Evolutionary conservation across 2,329 filamentous ascomycete species (phyloP).

Genomic region (Pseudogymnoascus verrucosus): DNA sequence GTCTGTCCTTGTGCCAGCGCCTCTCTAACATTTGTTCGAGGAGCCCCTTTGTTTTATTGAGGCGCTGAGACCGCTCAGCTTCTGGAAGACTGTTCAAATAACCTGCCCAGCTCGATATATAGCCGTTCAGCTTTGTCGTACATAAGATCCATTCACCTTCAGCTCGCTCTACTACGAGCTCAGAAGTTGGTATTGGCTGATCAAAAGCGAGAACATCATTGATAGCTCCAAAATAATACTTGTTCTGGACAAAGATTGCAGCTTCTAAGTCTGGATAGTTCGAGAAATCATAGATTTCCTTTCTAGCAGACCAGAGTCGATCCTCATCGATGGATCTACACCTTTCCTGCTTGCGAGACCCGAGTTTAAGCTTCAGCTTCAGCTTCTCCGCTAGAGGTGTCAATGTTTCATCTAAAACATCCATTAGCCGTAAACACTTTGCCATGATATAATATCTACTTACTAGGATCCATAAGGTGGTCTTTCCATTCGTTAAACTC

Average conservation of each 20-base stretch:
- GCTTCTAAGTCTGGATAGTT: conserved; percentile 4
- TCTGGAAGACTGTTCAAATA: neutral
- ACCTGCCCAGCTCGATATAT: neutral
- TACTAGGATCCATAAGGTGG: neutral
- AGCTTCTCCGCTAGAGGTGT: neutral
- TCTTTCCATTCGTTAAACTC: neutral
- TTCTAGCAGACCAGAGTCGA: neutral
- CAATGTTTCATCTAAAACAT: neutral
- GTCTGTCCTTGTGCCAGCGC: neutral
- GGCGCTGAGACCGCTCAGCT: neutral
- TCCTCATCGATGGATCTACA: neutral
- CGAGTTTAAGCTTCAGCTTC: neutral
- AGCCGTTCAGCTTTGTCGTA: neutral
- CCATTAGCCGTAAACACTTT: neutral
- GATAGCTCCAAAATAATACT: conserved; percentile 5
- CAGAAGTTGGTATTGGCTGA: neutral
- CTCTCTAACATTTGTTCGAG: neutral
- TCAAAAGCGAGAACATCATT: neutral
- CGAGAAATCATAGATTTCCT: neutral
- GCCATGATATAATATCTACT: neutral
- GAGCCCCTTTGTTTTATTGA: neutral
- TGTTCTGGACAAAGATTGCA: conserved; percentile 1
- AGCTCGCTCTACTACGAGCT: neutral
- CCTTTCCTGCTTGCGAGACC: neutral
- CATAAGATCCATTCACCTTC: neutral